Percentiles rank a stretch among this genome's conserved stretches.
phyloP scores from a whole-genome alignment of 1,139 yeast species.

The Debaryomyces sp. region DNA sequence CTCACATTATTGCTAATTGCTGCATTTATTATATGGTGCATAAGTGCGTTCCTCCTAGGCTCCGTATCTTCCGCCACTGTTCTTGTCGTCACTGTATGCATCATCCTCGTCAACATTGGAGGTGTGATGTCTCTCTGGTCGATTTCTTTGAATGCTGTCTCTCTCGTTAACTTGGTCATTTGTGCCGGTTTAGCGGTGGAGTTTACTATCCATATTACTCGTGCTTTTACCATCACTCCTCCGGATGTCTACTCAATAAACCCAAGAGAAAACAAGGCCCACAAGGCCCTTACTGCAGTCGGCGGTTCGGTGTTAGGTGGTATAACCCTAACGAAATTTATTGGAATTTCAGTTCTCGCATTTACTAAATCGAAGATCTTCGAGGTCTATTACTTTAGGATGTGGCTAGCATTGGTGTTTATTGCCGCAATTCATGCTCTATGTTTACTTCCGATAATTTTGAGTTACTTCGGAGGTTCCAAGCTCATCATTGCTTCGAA shows the following conservation, averaged over 20 bases:
- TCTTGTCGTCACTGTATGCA: constrained; percentile 58
- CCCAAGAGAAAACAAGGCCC: not conserved
- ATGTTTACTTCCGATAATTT: constrained; percentile 72
- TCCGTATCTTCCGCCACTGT: constrained; percentile 62
- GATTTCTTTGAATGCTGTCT: constrained; percentile 84
- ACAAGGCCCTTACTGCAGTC: constrained; percentile 60
- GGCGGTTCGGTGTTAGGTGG: constrained; percentile 93
- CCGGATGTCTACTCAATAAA: not conserved
- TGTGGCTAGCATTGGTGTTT: constrained; percentile 88
- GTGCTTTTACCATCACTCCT: constrained; percentile 57
- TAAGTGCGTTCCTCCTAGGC: constrained; percentile 65
- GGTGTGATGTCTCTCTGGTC: constrained; percentile 79
- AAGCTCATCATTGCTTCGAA: constrained; percentile 2
- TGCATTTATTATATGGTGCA: constrained; percentile 51
- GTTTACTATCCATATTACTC: constrained; percentile 83
- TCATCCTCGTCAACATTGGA: constrained; percentile 72
- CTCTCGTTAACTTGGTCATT: constrained; percentile 83
- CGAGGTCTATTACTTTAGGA: constrained; percentile 87
- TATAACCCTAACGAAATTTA: constrained; percentile 82
- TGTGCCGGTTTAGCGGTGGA: constrained; percentile 94
- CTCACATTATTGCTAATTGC: constrained; percentile 60
- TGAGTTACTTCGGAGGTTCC: constrained; percentile 58
- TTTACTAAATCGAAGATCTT: constrained; percentile 86
- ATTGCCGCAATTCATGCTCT: constrained; percentile 81
- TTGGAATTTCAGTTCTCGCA: constrained; percentile 85